phyloP scores from a whole-genome alignment of 2,329 filamentous ascomycete species.

The Verticillium tricorpus region DNA sequence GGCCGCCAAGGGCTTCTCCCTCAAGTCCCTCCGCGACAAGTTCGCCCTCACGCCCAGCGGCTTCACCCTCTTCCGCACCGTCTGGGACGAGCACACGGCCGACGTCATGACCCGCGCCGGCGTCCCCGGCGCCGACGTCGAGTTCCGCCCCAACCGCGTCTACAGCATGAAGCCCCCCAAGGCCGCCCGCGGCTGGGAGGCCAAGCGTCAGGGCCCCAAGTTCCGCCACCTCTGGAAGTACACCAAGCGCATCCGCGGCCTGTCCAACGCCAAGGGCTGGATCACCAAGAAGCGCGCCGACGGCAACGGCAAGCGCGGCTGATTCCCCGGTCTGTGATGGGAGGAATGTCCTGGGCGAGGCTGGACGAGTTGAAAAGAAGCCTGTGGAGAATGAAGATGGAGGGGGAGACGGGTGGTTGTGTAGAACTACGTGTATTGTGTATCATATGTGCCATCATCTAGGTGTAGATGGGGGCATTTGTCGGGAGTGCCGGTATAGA shows the following conservation, averaged over 20 bases:
- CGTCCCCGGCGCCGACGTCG: constrained; percentile 71
- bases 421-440: constrained; percentile 15
- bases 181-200: constrained; percentile 62
- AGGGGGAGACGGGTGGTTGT: constrained; percentile 3
- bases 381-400: too few species aligned
- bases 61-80: constrained; percentile 79
- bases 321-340: not conserved
- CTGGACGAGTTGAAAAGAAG: not conserved
- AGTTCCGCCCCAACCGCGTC: constrained; percentile 78
- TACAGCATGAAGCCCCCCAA: constrained; percentile 60
- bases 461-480: constrained; percentile 13
- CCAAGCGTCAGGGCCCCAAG: constrained; percentile 60
- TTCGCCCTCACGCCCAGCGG: constrained; percentile 70
- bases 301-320: constrained; percentile 3
- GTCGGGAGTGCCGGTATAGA: constrained; percentile 7
- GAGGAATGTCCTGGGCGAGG: not conserved
- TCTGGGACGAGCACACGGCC: constrained; percentile 87
- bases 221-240: constrained; percentile 63
- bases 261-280: constrained; percentile 38
- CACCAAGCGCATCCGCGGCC: constrained; percentile 50
- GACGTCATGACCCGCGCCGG: constrained; percentile 78
- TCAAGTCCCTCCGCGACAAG: constrained; percentile 70
- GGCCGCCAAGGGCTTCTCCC: constrained; percentile 59
- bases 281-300: constrained; percentile 24
- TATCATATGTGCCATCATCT: constrained; percentile 12